A percentile compares a stretch with the other conserved stretches of the same genome.
These are phyloP conservation scores for Rhynchosporium secalis DNA, from an alignment of 2,329 filamentous ascomycete genomes.

Conservation along the genomic window DNA sequence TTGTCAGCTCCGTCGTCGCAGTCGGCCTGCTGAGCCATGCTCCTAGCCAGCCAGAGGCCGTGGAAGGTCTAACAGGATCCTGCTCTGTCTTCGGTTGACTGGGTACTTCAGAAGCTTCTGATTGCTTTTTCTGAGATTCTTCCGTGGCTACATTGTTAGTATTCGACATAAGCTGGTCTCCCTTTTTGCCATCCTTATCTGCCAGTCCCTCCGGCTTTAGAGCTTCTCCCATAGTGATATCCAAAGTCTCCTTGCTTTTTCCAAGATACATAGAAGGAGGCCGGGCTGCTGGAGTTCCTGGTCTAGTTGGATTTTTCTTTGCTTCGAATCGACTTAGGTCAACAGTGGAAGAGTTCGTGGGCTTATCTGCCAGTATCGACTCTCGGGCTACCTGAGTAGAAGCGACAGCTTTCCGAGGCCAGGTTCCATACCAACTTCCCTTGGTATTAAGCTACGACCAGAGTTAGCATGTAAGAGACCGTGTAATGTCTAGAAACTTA, in stretches of 20 bases:
- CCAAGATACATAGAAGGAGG: slow-evolving; percentile 39
- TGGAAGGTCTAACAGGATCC: slow-evolving; percentile 26
- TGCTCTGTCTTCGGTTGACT: slow-evolving; percentile 8
- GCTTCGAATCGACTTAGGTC: slow-evolving; percentile 37
- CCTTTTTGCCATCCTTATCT: slow-evolving; percentile 15
- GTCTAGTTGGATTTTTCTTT: slow-evolving; percentile 28
- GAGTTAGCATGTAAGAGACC: slow-evolving; percentile 15
- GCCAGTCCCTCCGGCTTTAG: slow-evolving; percentile 20
- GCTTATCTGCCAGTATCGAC: slow-evolving; percentile 55
- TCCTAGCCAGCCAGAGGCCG: slow-evolving; percentile 54
- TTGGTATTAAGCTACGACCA: slow-evolving; percentile 32
- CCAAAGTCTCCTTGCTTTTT: slow-evolving; percentile 40
- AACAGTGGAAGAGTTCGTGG: slow-evolving; percentile 32
- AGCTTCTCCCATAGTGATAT: slow-evolving; percentile 36
- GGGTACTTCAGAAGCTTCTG: background rate
- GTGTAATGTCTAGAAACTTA: slow-evolving; percentile 3
- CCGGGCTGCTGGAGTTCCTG: slow-evolving; percentile 24
- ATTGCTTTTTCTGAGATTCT: background rate
- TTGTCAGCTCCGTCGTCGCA: slow-evolving; percentile 18
- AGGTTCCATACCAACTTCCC: slow-evolving; percentile 61
- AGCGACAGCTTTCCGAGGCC: slow-evolving; percentile 59
- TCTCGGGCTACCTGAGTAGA: slow-evolving; percentile 62
- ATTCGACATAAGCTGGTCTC: background rate
- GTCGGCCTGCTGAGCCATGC: slow-evolving; percentile 50
- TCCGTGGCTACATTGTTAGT: slow-evolving; percentile 8